Base-by-base conservation (phyloP, 352 stramenopile genomes). In the Phytophthora constricta region DNA sequence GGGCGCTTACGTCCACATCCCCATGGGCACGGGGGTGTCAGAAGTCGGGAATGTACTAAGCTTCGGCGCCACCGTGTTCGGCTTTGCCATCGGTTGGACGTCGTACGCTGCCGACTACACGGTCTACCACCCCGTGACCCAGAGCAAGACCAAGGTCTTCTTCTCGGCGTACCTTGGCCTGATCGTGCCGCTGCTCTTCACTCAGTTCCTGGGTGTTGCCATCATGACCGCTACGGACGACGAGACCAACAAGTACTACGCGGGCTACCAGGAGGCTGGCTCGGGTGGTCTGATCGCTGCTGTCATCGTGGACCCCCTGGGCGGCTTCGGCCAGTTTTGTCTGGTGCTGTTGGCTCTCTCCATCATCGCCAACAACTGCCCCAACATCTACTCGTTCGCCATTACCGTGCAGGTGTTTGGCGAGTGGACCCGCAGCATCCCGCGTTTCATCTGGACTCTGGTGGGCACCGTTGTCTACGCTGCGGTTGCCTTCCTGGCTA, bases 301-400 rank as follows among this genome's bases (percentile, higher is more conserved):
- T 0, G 69, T 84, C 46, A 59, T 84, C 31, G 62, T 84, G 1
- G 68, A 60, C 13, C 76, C 76, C 13, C 54, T 84, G 5, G 69
- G 72, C 11, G 65, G 55, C 55, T 84, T 84, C 41, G 76, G 72
- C 41, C 59, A 73, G 42, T 84, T 84, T 57, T 84, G 72, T 28
- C 54, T 84, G 9, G 64, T 84, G 25, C 41, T 84, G 23, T 23
- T 84, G 58, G 76, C 76, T 34, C 72, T 84, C 11, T 84, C 76
- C n/a, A 80, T 77, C 52, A 70, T 84, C 48, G 76, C 76, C 57
- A 80, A 81, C 69, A 84, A 84, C 75, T 79, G 75, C 63, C 72
- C 75, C 45, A 84, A 84, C 62, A 79, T 84, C 66, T 84, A 84
- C 68, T 84, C 75, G 55, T 69, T 84, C 58, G 70, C 72, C 50